phyloP scores from a whole-genome alignment of 257 asterid species.

The Avicennia marina region DNA sequence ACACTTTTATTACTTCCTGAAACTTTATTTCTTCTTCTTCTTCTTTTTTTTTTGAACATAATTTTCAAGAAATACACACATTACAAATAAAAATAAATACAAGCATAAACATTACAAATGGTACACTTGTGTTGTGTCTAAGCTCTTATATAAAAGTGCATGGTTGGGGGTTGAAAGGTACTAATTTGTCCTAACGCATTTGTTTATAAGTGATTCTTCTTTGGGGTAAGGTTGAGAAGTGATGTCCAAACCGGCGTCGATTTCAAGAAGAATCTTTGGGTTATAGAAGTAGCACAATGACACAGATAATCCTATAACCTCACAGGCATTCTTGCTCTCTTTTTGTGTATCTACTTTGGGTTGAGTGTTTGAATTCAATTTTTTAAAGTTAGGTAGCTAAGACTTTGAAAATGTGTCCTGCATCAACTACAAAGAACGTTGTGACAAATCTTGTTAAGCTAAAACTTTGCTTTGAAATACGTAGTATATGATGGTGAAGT shows the following conservation, averaged over 20 bases:
- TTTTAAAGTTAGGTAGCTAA: neutral
- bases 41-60: too few relatives aligned
- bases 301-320: neutral
- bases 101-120: too few relatives aligned
- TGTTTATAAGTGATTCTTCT: neutral
- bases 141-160: too few relatives aligned
- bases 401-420: neutral
- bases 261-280: constrained; percentile 15
- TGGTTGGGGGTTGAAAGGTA: neutral
- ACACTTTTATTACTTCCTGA: too few relatives aligned
- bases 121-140: too few relatives aligned
- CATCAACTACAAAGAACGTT: too few relatives aligned
- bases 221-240: constrained; percentile 5
- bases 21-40: too few relatives aligned
- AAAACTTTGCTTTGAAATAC: too few relatives aligned
- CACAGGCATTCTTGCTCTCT: too few relatives aligned
- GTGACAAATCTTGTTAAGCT: too few relatives aligned
- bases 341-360: constrained; percentile 4
- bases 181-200: constrained; percentile 15
- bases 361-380: neutral
- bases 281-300: neutral
- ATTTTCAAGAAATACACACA: neutral
- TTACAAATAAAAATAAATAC: neutral
- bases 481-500: too few relatives aligned
- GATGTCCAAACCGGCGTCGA: constrained; percentile 2